phyloP scores from a whole-genome alignment of 371 early-diverging fungal species.

The Syncephalastrum monosporum region DNA sequence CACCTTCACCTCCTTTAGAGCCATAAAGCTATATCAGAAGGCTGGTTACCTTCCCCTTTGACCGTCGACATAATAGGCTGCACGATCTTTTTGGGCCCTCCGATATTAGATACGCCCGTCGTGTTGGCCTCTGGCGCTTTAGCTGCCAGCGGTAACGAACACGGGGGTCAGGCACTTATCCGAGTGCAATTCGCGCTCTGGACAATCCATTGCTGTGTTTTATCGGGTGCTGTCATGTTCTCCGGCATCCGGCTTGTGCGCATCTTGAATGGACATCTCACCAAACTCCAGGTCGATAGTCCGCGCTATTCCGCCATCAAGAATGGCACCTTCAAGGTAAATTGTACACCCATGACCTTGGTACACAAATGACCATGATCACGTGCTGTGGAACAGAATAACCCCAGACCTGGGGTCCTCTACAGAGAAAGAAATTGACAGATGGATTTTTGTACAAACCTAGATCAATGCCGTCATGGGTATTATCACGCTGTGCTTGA shows the following conservation, averaged over 20 bases:
- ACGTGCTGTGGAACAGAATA: background rate
- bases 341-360: background rate
- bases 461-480: constrained; percentile 18
- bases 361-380: background rate
- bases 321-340: constrained; percentile 32
- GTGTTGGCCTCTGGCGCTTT: constrained; percentile 15
- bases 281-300: constrained; percentile 16
- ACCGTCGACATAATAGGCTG: constrained; percentile 21
- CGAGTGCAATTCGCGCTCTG: constrained; percentile 25
- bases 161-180: constrained; percentile 14
- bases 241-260: constrained; percentile 23
- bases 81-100: constrained; percentile 10
- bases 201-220: constrained; percentile 18
- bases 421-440: background rate
- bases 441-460: background rate
- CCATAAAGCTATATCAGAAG: constrained; percentile 23
- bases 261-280: constrained; percentile 19
- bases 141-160: constrained; percentile 13
- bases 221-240: constrained; percentile 16
- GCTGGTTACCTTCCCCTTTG: constrained; percentile 25
- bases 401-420: background rate
- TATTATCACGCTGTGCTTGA: constrained; percentile 14
- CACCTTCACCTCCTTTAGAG: constrained; percentile 11
- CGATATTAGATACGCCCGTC: background rate
- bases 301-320: constrained; percentile 13